Evolutionary conservation across 805 yeast species (phyloP).

Genomic region (Kuraishia hungarica): DNA sequence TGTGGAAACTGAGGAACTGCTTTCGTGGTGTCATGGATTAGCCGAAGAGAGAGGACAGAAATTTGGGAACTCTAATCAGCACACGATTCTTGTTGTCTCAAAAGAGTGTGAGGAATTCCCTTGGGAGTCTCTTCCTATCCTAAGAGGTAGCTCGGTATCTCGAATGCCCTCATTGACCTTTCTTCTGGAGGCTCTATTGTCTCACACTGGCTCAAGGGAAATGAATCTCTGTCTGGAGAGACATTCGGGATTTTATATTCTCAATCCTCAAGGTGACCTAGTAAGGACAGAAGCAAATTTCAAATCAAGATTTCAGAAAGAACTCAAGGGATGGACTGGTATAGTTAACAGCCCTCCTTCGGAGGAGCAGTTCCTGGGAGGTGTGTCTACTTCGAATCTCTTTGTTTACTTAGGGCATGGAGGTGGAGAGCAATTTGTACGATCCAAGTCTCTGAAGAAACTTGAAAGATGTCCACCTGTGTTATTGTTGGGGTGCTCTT

Average conservation of each 20-base stretch:
- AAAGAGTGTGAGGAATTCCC: conserved; percentile 64
- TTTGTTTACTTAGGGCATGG: conserved; percentile 92
- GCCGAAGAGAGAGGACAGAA: not conserved
- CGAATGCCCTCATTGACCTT: conserved; percentile 62
- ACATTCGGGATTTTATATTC: conserved; percentile 44
- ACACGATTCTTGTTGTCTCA: conserved; percentile 65
- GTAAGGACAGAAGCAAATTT: conserved; percentile 55
- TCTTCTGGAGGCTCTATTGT: conserved; percentile 29
- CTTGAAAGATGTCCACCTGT: conserved; percentile 42
- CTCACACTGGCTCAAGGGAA: conserved; percentile 2
- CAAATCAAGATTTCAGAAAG: conserved; percentile 28
- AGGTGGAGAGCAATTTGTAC: conserved; percentile 82
- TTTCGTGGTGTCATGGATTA: conserved; percentile 23
- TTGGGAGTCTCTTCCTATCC: conserved; percentile 74
- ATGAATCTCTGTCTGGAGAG: conserved; percentile 5
- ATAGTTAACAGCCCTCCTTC: conserved; percentile 45
- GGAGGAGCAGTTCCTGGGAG: conserved; percentile 40
- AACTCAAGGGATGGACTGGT: conserved; percentile 41
- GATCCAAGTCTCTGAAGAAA: conserved; percentile 42
- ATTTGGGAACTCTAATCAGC: conserved; percentile 23
- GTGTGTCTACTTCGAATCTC: conserved; percentile 34
- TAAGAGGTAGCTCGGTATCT: conserved; percentile 50
- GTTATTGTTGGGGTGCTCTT: conserved; percentile 83
- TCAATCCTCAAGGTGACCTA: conserved; percentile 82
- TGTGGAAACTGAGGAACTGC: conserved; percentile 39